Evolutionary conservation across 345 rosid genomes (phyloP), one percentile per base, ranked within the genome.

Genomic region (Rhodamnia argentea): DNA sequence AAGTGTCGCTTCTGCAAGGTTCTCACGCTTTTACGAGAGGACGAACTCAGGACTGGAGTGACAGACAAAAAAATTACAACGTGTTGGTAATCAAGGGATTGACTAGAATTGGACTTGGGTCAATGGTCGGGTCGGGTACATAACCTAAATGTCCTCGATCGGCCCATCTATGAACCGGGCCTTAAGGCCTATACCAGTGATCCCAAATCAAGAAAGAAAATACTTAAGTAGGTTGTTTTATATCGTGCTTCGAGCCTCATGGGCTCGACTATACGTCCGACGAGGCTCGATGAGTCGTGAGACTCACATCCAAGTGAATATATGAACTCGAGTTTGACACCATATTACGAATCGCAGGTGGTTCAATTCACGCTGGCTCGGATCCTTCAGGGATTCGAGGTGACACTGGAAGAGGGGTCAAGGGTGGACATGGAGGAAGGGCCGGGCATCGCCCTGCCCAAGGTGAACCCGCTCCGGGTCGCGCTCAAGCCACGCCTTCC

Each of bases 371-470:
- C 88, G 7, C 62, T 93, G 23, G 96, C 95, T 22, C 81, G 92
- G 54, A 59, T 94, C 40, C 86, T 94, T 57, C 92, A 93, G 12
- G 93, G 94, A 3, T 94, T 93, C 76, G 87, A 91, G 64, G 50
- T 92, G 26, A 51, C 26, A 0, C 86, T 88, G 9, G 74, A 54
- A 0, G 89, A 76, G 27, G 64, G 54, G 13, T 50, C 32, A 52
- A 87, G 83, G 1, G 60, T 93, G 44, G 94, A 91, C 59, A 93
- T 92, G 95, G 85, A 83, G 12, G 92, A 92, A 87, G 95, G 93
- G 2, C 85, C 87, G 4, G 94, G 94, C 22, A 13, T 93, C 58
- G 89, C 93, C 16, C 8, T 93, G 85, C 93, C 93, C 13, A 93
- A 91, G 64, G 82, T 85, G 58, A 87, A 58, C 5, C 94, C 93